These are phyloP conservation scores for Setaria viridis DNA, from an alignment of 202 grass and related monocot species.

Conservation along the genomic window DNA sequence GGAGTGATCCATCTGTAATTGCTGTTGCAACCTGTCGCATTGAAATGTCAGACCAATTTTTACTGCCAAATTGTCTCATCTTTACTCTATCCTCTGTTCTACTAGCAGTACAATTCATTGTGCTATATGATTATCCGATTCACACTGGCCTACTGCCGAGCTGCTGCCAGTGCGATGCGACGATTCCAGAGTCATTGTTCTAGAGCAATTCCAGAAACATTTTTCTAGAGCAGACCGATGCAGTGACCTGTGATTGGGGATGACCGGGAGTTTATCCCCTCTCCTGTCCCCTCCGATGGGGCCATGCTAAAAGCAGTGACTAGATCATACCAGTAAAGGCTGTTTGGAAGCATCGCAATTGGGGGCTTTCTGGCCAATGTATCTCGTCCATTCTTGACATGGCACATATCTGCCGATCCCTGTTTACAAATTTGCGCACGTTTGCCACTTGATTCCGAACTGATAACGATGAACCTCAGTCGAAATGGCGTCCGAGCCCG, in stretches of 20 bases:
- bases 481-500: not conserved
- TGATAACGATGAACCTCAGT: conserved; percentile 31
- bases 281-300: not conserved
- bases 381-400: not conserved
- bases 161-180: not conserved
- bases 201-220: conserved; percentile 43
- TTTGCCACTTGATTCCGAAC: not conserved
- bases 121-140: not conserved
- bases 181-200: conserved; percentile 34
- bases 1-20: conserved; percentile 21
- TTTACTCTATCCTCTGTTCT: not conserved
- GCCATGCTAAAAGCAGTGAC: conserved; percentile 20
- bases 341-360: not conserved
- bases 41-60: conserved; percentile 43
- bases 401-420: not conserved
- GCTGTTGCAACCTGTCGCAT: not conserved
- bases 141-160: not conserved
- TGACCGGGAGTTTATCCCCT: not conserved
- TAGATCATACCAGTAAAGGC: conserved; percentile 18
- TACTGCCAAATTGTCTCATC: not conserved
- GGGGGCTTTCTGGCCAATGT: conserved; percentile 5
- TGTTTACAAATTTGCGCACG: not conserved
- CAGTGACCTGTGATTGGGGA: not conserved
- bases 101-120: too few species aligned
- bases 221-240: conserved; percentile 14